phyloP scores from a whole-genome alignment of 1,284 basidiomycete genomes.

The Athelia sp. region DNA sequence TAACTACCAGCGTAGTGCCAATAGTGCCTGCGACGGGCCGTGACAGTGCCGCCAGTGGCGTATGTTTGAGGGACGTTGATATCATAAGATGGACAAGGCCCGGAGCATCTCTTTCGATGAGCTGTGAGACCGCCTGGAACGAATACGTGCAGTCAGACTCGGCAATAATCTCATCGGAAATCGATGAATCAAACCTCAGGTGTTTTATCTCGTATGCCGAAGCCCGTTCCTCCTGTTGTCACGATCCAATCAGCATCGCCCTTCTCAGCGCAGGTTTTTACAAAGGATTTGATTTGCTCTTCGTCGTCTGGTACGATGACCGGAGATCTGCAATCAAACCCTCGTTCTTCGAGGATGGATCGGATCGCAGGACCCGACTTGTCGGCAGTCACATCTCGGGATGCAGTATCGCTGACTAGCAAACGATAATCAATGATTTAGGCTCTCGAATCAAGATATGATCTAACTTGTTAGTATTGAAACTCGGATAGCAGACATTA shows the following conservation, averaged over 20 bases:
- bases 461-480: background rate
- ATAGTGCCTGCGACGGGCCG: slow-evolving; percentile 77
- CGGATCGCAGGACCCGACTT: slow-evolving; percentile 61
- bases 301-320: slow-evolving; percentile 63
- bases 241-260: slow-evolving; percentile 64
- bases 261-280: slow-evolving; percentile 41
- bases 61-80: slow-evolving; percentile 64
- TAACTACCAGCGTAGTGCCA: slow-evolving; percentile 63
- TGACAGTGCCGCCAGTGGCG: slow-evolving; percentile 77
- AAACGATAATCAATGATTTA: too few species aligned
- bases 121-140: slow-evolving; percentile 58
- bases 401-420: slow-evolving; percentile 68
- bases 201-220: slow-evolving; percentile 73
- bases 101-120: slow-evolving; percentile 72
- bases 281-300: slow-evolving; percentile 38
- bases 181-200: slow-evolving; percentile 56
- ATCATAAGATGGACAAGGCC: slow-evolving; percentile 79
- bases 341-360: slow-evolving; percentile 37
- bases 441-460: background rate
- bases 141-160: slow-evolving; percentile 1
- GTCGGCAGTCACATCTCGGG: slow-evolving; percentile 46
- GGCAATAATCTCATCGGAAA: slow-evolving; percentile 2
- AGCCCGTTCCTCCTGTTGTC: slow-evolving; percentile 85
- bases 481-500: slow-evolving; percentile 2
- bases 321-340: slow-evolving; percentile 33